A percentile compares a stretch with the other conserved stretches of the same genome.
Evolutionary conservation across 257 asterid species (phyloP).

Genomic region (Jaltomata sinuosa): DNA sequence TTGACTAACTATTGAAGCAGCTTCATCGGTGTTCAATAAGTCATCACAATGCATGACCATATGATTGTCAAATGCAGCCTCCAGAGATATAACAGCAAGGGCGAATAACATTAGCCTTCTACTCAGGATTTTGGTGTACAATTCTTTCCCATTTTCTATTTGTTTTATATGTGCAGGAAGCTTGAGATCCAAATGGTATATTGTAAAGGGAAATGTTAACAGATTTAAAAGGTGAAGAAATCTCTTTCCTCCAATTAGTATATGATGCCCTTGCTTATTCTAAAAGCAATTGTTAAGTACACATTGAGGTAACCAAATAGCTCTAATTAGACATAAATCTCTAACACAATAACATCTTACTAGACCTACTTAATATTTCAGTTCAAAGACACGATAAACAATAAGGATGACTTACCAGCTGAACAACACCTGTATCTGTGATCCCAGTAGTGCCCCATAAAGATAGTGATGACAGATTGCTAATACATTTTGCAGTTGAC

Average conservation of each 20-base stretch:
- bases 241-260: neutral
- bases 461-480: constrained; percentile 65
- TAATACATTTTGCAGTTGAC: constrained; percentile 64
- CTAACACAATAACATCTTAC: neutral
- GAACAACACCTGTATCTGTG: constrained; percentile 64
- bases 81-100: neutral
- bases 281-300: neutral
- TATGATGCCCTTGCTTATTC: neutral
- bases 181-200: neutral
- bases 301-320: neutral
- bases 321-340: neutral
- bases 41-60: neutral
- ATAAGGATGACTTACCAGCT: constrained; percentile 34
- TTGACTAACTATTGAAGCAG: neutral
- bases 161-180: neutral
- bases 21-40: neutral
- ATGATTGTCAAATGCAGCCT: neutral
- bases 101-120: neutral
- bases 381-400: neutral
- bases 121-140: neutral
- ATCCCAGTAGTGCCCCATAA: constrained; percentile 79
- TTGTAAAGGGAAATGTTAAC: neutral
- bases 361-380: neutral
- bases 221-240: neutral
- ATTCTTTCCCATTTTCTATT: neutral